A percentile compares a stretch with the other conserved stretches of the same genome.
phyloP scores from a whole-genome alignment of 2,329 filamentous ascomycete genomes.

The Monilinia fructigena region DNA sequence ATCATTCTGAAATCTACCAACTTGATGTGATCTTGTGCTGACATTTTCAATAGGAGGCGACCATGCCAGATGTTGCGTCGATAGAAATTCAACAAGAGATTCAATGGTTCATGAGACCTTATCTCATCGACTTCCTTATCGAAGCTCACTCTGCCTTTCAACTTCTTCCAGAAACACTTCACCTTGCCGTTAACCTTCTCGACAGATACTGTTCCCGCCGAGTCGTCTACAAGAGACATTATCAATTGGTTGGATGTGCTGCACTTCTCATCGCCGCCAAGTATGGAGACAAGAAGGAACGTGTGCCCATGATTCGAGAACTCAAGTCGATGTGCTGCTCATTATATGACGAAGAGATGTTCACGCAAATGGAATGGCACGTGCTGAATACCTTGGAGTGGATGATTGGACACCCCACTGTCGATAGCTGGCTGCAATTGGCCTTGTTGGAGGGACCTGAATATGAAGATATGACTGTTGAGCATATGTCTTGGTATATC shows the following conservation, averaged over 20 bases:
- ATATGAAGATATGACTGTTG: slow-evolving; percentile 75
- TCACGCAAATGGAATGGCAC: slow-evolving; percentile 99
- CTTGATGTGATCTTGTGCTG: slow-evolving; percentile 30
- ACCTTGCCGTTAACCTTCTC: slow-evolving; percentile 92
- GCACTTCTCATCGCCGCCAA: slow-evolving; percentile 95
- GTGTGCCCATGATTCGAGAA: slow-evolving; percentile 95
- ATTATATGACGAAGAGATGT: slow-evolving; percentile 98
- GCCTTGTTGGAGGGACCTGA: slow-evolving; percentile 73
- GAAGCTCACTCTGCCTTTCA: slow-evolving; percentile 96
- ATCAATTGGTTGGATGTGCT: slow-evolving; percentile 95
- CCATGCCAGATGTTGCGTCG: slow-evolving; percentile 90
- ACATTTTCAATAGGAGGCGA: slow-evolving; percentile 62
- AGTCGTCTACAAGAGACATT: slow-evolving; percentile 98
- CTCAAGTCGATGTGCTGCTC: slow-evolving; percentile 99
- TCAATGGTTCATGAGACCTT: slow-evolving; percentile 99
- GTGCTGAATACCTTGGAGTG: slow-evolving; percentile 96
- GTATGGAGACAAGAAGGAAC: slow-evolving; percentile 98
- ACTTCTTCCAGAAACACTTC: slow-evolving; percentile 89
- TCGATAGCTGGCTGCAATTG: slow-evolving; percentile 89
- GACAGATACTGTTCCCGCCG: slow-evolving; percentile 97
- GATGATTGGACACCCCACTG: slow-evolving; percentile 92
- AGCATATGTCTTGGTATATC: slow-evolving; percentile 93
- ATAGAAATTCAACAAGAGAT: slow-evolving; percentile 99
- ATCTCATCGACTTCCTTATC: slow-evolving; percentile 95
- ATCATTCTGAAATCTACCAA: slow-evolving; percentile 27